phyloP scores from a whole-genome alignment of 1,284 basidiomycete genomes.

The Cutaneotrichosporon sp. region DNA sequence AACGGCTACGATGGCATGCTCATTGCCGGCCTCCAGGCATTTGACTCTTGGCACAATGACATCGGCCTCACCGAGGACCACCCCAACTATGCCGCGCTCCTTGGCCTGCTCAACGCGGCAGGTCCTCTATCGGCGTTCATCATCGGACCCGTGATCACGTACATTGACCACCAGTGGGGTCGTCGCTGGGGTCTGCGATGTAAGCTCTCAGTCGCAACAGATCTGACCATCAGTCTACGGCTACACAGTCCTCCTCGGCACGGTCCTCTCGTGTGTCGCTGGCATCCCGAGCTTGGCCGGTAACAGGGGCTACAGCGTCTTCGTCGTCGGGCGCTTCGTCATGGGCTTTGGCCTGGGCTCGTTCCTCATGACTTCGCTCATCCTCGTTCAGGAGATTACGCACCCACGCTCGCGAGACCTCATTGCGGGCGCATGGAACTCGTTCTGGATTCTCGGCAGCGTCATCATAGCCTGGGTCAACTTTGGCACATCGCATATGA shows the following conservation, averaged over 20 bases:
- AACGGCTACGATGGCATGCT: conserved; percentile 54
- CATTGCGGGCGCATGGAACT: conserved; percentile 51
- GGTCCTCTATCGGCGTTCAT: conserved; percentile 48
- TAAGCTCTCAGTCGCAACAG: conserved; percentile 24
- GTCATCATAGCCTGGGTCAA: conserved; percentile 30
- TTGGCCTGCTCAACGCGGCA: conserved; percentile 52
- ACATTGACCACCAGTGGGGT: conserved; percentile 50
- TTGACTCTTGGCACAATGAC: conserved; percentile 51
- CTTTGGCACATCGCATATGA: conserved; percentile 32
- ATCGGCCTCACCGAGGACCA: conserved; percentile 32
- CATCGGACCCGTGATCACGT: conserved; percentile 51
- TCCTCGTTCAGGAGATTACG: conserved; percentile 53
- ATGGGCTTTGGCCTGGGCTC: conserved; percentile 54
- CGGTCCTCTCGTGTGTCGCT: conserved; percentile 49
- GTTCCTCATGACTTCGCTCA: conserved; percentile 54
- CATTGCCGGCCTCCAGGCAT: conserved; percentile 52
- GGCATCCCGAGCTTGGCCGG: conserved; percentile 45
- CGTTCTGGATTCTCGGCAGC: conserved; percentile 40
- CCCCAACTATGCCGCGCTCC: conserved; percentile 34
- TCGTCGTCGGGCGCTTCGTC: conserved; percentile 47
- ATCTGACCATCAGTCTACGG: conserved; percentile 48
- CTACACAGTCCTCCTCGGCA: conserved; percentile 47
- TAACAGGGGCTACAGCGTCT: conserved; percentile 51
- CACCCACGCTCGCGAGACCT: conserved; percentile 47
- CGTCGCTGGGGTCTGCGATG: conserved; percentile 53